Base-by-base conservation (phyloP, 345 rosid genomes). In the Durio zibethinus region DNA sequence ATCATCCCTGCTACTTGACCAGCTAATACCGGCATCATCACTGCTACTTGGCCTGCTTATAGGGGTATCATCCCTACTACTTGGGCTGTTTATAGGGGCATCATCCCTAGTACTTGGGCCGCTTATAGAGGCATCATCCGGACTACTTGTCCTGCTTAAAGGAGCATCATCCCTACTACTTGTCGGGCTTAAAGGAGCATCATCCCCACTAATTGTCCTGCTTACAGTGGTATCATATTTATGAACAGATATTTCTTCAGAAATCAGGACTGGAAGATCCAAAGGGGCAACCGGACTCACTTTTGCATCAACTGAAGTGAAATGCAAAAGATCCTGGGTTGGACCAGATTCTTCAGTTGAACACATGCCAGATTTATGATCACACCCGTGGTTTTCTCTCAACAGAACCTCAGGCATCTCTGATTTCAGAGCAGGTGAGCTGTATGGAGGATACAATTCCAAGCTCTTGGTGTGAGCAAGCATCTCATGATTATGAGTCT, bases 401-500 rank as follows among this genome's bases (percentile, higher is more conserved):
- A 82, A 61, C 74, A 82, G 53, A 64, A 71, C 80, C 48, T 82
- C 85, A 80, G 81, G 78, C 64, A 48, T 80, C 76, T 83, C 82
- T 7, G 80, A 61, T 31, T 62, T 78, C 68, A 60, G 77, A 81
- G 82, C 83, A 57, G 85, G 82, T 0, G 81, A 82, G 72, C 86
- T 69, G 80, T 76, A 56, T 5, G 80, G 77, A 16, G 77, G 87
- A 50, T 64, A 86, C 25, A 87, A 76, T 53, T 84, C 87, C 8
- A 60, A 67, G 77, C 73, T 83, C 73, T 89, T 89, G 48, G 72
- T 47, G 77, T 77, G 73, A 54, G 79, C 72, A 56, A 80, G 80
- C 72, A 73, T 70, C 79, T 81, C 85, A 72, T 79, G 82, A 73
- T 85, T 87, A 43, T 75, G 73, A 14, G 80, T 79, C 73, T 86